phyloP scores from a whole-genome alignment of 2,329 filamentous ascomycete species.

The Aspergillus floridensis region DNA sequence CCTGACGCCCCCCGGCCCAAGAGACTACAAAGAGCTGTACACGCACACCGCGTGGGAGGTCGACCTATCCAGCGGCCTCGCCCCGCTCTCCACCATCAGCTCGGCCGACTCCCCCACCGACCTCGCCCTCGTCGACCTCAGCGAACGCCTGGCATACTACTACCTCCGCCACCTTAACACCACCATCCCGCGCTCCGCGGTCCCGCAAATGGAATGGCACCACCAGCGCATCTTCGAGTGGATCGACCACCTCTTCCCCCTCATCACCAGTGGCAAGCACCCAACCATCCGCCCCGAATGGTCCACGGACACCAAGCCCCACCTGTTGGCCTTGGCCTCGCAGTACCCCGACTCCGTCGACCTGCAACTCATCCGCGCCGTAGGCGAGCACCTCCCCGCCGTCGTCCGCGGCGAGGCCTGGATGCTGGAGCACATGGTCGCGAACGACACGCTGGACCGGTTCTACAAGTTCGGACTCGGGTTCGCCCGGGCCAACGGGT shows the following conservation, averaged over 20 bases:
- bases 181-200: neutral
- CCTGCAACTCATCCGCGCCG: conserved; percentile 3
- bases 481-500: conserved; percentile 19
- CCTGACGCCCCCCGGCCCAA: neutral
- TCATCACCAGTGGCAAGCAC: neutral
- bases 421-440: conserved; percentile 39
- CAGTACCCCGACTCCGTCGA: neutral
- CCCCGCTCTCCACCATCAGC: neutral
- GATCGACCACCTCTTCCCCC: neutral
- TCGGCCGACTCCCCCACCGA: neutral
- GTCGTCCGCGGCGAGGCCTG: conserved; percentile 27
- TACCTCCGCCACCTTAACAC: neutral
- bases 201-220: neutral
- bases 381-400: conserved; percentile 12
- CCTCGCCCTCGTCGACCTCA: neutral
- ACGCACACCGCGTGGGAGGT: neutral
- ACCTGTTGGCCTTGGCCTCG: neutral
- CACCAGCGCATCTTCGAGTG: neutral
- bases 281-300: neutral
- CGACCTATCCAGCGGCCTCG: neutral
- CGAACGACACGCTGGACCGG: conserved; percentile 34
- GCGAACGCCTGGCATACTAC: neutral
- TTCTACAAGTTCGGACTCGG: conserved; percentile 31
- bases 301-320: neutral
- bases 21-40: neutral